Evolutionary conservation across 495 filamentous ascomycete genomes (phyloP).

Genomic region (Aspergillus bridgeri): DNA sequence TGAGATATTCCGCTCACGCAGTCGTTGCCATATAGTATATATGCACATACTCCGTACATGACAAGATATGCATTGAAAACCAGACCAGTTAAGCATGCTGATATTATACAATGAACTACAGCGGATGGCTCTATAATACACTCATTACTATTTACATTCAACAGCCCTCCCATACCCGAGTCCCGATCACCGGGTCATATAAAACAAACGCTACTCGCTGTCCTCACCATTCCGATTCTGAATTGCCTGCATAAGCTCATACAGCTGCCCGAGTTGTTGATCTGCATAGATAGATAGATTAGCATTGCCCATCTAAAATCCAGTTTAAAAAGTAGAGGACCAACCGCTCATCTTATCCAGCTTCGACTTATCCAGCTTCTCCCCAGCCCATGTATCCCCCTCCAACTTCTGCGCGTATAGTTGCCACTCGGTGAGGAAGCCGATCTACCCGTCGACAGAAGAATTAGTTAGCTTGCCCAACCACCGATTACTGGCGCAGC

Average conservation of each 20-base stretch:
- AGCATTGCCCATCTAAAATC: slow-evolving; percentile 7
- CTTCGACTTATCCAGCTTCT: slow-evolving; percentile 71
- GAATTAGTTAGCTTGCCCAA: too few species aligned
- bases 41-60: too few species aligned
- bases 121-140: too few species aligned
- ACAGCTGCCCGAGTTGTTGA: slow-evolving; percentile 87
- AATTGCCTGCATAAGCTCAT: slow-evolving; percentile 89
- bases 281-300: slow-evolving; percentile 56
- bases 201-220: not conserved
- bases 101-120: too few species aligned
- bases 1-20: too few species aligned
- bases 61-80: too few species aligned
- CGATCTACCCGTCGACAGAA: too few species aligned
- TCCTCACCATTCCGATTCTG: slow-evolving; percentile 36
- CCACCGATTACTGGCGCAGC: too few species aligned
- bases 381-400: slow-evolving; percentile 75
- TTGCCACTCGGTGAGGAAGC: slow-evolving; percentile 96
- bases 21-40: too few species aligned
- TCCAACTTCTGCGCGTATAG: slow-evolving; percentile 88
- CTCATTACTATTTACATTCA: too few species aligned
- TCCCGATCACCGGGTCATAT: not conserved
- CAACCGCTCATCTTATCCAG: slow-evolving; percentile 93
- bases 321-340: slow-evolving; percentile 26
- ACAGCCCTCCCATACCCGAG: too few species aligned
- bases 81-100: too few species aligned